Evolutionary conservation across 2,329 filamentous ascomycete species (phyloP), one percentile per base, ranked within the genome.

Genomic region (Colletotrichum orchidophilum): DNA sequence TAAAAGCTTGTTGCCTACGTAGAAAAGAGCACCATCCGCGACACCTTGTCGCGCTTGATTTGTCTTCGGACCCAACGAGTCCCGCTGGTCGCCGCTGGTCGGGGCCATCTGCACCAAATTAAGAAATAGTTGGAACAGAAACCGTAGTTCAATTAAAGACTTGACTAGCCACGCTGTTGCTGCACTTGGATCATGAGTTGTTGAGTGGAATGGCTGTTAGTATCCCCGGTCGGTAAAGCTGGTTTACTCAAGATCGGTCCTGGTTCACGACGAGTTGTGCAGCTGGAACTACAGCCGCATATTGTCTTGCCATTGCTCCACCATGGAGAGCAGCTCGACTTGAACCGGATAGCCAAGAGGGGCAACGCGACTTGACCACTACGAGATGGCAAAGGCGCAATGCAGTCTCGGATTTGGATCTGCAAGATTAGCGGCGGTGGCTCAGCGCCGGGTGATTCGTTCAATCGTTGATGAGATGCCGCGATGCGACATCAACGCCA

Each of bases 91-190:
- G 35, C 57, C 8, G 24, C 35, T 46, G 35, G 18, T 46, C 9
- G 35, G 35, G n/a, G 8, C 9, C 39, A 18, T 49, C 39, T 46
- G n/a, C 24, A n/a, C n/a, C n/a, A n/a, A n/a, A n/a, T n/a, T n/a
- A n/a, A n/a, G n/a, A n/a, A n/a, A n/a, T n/a, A n/a, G n/a, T n/a
- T n/a, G n/a, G n/a, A n/a, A n/a, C n/a, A n/a, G n/a, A n/a, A n/a
- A n/a, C n/a, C n/a, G n/a, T n/a, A n/a, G n/a, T n/a, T n/a, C n/a
- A n/a, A n/a, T n/a, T n/a, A n/a, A 24, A 5, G 8, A 42, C 11
- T n/a, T 46, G 57, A 29, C 58, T 49, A 35, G 54, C 46, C 62
- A 50, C 35, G 62, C 55, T 49, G 62, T 65, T 53, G 46, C 66
- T 64, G 15, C 26, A 27, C 35, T 60, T 35, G 18, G 31, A 24